Conservation (phyloP, 805 yeast species). For the Yamadazyma sp. region DNA sequence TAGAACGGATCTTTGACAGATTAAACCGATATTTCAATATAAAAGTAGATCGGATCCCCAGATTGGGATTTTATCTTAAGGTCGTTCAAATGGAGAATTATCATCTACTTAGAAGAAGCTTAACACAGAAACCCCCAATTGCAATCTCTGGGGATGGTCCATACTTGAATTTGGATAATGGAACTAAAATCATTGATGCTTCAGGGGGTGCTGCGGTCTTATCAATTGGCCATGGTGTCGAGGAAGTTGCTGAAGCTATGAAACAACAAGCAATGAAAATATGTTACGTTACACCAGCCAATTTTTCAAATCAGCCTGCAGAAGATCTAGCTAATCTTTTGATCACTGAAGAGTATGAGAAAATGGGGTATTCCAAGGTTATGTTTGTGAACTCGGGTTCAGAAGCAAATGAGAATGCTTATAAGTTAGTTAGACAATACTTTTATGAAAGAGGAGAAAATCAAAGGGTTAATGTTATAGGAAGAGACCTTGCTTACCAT, state of each 20-base stretch:
- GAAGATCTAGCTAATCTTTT: slow-evolving; percentile 18
- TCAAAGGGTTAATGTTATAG: slow-evolving; percentile 18
- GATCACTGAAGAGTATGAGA: slow-evolving; percentile 32
- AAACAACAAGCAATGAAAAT: slow-evolving; percentile 18
- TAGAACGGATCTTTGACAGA: too few relatives aligned
- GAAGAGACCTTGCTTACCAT: slow-evolving; percentile 20
- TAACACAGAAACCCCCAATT: too few relatives aligned
- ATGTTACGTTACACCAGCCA: slow-evolving; percentile 8
- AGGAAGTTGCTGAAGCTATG: not conserved
- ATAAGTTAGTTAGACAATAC: slow-evolving; percentile 21
- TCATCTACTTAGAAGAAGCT: too few relatives aligned
- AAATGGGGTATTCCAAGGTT: slow-evolving; percentile 37
- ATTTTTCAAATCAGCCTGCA: slow-evolving; percentile 17
- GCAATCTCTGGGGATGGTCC: too few relatives aligned
- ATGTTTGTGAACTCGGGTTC: slow-evolving; percentile 30
- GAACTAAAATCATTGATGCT: too few relatives aligned
- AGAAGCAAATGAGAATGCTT: slow-evolving; percentile 23
- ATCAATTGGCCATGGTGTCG: not conserved
- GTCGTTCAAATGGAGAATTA: too few relatives aligned
- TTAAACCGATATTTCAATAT: too few relatives aligned
- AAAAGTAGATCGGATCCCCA: too few relatives aligned
- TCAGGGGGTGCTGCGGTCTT: too few relatives aligned
- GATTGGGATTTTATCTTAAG: too few relatives aligned
- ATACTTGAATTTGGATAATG: too few relatives aligned
- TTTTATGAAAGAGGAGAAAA: slow-evolving; percentile 17